Conservation (phyloP, 2,329 filamentous ascomycete genomes). For the Nakataea oryzae region DNA sequence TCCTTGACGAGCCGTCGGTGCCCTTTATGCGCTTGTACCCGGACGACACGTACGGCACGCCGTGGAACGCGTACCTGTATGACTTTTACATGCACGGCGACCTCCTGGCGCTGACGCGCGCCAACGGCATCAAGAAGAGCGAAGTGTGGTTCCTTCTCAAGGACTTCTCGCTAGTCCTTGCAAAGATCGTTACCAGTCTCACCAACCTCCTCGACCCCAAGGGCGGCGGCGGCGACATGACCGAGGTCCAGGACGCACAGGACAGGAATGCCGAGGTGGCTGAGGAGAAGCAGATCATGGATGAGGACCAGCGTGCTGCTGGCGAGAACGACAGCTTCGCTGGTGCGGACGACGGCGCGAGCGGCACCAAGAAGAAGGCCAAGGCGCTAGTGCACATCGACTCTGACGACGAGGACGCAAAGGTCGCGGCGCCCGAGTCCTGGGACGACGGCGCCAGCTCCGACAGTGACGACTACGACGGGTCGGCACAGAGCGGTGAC, state of each 20-base stretch:
- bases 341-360: slow-evolving; percentile 12
- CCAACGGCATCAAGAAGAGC: slow-evolving; percentile 55
- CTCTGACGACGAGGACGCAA: too few relatives aligned
- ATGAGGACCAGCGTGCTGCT: slow-evolving; percentile 25
- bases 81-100: slow-evolving; percentile 72
- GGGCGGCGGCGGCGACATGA: slow-evolving; percentile 33
- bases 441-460: slow-evolving; percentile 34
- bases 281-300: background rate
- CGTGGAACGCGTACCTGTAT: slow-evolving; percentile 58
- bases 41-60: slow-evolving; percentile 33
- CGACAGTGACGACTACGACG: slow-evolving; percentile 26
- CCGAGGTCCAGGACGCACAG: slow-evolving; percentile 29
- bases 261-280: slow-evolving; percentile 13
- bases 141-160: slow-evolving; percentile 68
- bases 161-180: slow-evolving; percentile 44
- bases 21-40: slow-evolving; percentile 56
- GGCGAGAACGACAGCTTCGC: slow-evolving; percentile 26
- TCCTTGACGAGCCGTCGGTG: slow-evolving; percentile 64
- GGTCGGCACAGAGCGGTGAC: background rate
- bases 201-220: slow-evolving; percentile 43
- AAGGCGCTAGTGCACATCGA: too few relatives aligned
- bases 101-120: slow-evolving; percentile 43
- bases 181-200: slow-evolving; percentile 60
- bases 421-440: slow-evolving; percentile 26
- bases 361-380: slow-evolving; percentile 16